phyloP scores from a whole-genome alignment of 495 filamentous ascomycete genomes.

The Penicillium alfredii region DNA sequence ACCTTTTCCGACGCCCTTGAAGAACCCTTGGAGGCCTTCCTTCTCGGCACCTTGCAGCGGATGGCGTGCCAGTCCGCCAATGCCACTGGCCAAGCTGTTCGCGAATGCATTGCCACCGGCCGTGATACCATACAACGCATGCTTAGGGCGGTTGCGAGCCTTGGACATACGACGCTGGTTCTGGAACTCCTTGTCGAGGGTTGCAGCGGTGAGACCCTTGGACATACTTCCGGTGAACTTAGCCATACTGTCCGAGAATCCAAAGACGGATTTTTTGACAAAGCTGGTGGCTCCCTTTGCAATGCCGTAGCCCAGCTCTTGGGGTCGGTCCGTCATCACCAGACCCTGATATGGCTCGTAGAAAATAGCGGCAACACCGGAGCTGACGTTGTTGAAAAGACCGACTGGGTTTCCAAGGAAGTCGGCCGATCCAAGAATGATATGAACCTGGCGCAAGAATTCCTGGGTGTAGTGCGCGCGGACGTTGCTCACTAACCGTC shows the following conservation, averaged over 20 bases:
- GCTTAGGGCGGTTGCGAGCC: constrained; percentile 89
- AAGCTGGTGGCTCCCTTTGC: constrained; percentile 96
- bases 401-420: constrained; percentile 98
- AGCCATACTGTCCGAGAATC: constrained; percentile 90
- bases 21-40: constrained; percentile 86
- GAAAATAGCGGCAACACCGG: constrained; percentile 94
- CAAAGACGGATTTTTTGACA: constrained; percentile 97
- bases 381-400: constrained; percentile 96
- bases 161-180: constrained; percentile 90
- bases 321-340: constrained; percentile 90
- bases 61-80: constrained; percentile 87
- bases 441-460: constrained; percentile 88
- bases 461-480: constrained; percentile 94
- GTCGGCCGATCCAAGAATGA: constrained; percentile 93
- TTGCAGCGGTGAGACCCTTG: constrained; percentile 90
- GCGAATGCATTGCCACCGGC: constrained; percentile 93
- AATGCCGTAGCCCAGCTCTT: constrained; percentile 89
- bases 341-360: constrained; percentile 98
- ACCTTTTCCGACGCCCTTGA: constrained; percentile 96
- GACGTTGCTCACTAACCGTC: constrained; percentile 75
- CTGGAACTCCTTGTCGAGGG: constrained; percentile 97
- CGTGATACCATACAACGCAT: constrained; percentile 92
- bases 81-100: constrained; percentile 82
- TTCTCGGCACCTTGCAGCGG: constrained; percentile 94
- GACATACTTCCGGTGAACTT: constrained; percentile 96